phyloP scores from a whole-genome alignment of 2,329 filamentous ascomycete genomes.

The Pseudogymnoascus sp. region DNA sequence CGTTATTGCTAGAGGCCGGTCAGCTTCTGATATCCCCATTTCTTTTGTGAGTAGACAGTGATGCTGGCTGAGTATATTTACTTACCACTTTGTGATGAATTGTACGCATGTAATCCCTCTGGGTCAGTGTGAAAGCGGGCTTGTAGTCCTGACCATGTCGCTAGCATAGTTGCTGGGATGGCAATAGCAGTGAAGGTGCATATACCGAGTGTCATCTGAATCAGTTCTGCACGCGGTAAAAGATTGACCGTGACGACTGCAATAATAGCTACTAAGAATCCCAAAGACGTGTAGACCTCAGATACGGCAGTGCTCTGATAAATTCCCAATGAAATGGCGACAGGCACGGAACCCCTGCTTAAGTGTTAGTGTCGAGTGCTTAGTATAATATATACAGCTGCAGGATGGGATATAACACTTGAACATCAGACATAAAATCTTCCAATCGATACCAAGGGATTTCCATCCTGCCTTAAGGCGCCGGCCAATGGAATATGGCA shows the following conservation, averaged over 20 bases:
- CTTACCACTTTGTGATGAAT: conserved; percentile 10
- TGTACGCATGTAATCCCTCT: neutral
- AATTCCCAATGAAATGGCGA: neutral
- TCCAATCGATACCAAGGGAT: neutral
- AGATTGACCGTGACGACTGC: conserved; percentile 8
- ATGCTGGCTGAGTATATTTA: conserved; percentile 1
- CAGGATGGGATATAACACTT: neutral
- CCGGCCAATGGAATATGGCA: neutral
- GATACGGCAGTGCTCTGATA: conserved; percentile 3
- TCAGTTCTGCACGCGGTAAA: conserved; percentile 4
- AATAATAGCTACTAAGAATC: conserved; percentile 9
- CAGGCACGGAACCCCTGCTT: conserved; percentile 7
- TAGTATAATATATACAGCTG: neutral
- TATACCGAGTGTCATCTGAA: neutral
- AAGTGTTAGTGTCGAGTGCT: neutral
- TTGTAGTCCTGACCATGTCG: conserved; percentile 1
- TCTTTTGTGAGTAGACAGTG: neutral
- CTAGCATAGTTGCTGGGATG: neutral
- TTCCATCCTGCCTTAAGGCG: neutral
- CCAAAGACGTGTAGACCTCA: neutral
- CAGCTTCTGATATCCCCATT: neutral
- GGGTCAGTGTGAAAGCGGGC: conserved; percentile 6
- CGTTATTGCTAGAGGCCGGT: neutral
- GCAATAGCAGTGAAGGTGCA: conserved; percentile 7
- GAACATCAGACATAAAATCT: conserved; percentile 9